Evolutionary conservation across 352 stramenopile species (phyloP).

Genomic region (Thraustochytrium sp.): DNA sequence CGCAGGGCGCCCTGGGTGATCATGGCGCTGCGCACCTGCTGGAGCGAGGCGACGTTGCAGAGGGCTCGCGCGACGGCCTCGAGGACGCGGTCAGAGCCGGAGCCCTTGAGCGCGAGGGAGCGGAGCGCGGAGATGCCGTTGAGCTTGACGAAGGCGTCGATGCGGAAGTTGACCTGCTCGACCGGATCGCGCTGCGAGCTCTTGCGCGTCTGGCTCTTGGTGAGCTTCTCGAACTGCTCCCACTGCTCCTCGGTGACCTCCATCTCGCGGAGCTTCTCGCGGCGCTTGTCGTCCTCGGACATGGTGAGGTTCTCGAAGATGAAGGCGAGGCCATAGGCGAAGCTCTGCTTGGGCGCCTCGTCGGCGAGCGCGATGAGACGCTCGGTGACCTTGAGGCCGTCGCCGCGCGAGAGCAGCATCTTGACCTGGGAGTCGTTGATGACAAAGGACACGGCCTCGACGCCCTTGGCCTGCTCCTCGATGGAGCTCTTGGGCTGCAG

Average conservation of each 20-base stretch:
- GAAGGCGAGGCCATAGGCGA: slow-evolving; percentile 81
- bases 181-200: slow-evolving; percentile 75
- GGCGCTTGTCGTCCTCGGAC: slow-evolving; percentile 83
- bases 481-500: slow-evolving; percentile 27
- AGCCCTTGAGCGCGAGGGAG: slow-evolving; percentile 68
- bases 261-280: slow-evolving; percentile 90
- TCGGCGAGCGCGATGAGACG: not conserved
- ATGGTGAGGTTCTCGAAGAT: slow-evolving; percentile 87
- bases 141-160: slow-evolving; percentile 49
- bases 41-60: slow-evolving; percentile 55
- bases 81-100: slow-evolving; percentile 52
- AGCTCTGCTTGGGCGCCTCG: not conserved
- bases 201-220: slow-evolving; percentile 86
- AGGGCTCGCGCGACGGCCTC: not conserved
- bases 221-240: slow-evolving; percentile 88
- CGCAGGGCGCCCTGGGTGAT: slow-evolving; percentile 3
- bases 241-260: slow-evolving; percentile 95
- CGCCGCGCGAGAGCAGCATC: slow-evolving; percentile 41
- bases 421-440: slow-evolving; percentile 43
- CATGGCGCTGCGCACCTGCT: slow-evolving; percentile 56
- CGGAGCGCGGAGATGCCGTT: slow-evolving; percentile 64
- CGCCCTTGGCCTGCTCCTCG: slow-evolving; percentile 40
- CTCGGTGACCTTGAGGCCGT: slow-evolving; percentile 17
- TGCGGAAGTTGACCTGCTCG: slow-evolving; percentile 63
- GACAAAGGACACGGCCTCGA: slow-evolving; percentile 41